Evolutionary conservation across 1,284 basidiomycete genomes (phyloP), one percentile per base, ranked within the genome.

Genomic region (Trametes hirsuta): DNA sequence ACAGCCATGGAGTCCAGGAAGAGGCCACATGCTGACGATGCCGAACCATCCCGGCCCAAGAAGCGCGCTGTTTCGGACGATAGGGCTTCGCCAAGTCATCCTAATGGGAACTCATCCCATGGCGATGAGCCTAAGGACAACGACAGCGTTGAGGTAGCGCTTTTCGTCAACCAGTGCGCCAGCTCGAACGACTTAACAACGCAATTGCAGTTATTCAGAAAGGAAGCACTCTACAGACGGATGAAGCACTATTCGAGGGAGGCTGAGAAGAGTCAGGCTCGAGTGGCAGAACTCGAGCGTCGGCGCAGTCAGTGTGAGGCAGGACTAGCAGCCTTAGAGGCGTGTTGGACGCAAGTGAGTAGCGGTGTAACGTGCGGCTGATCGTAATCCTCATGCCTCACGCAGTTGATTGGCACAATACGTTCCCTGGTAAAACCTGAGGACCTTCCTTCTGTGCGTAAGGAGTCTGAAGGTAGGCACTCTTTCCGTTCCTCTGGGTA

Each of bases 171-270:
- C 65, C 93, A 89, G 76, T 81, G 21, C 90, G 90, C 73, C 30
- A 14, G 39, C 11, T 14, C 18, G 24, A n/a, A 14, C 25, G 12
- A 14, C 49, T 55, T 21, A 55, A 45, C 11, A 36, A 18, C 1
- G 6, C 12, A 1, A 8, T n/a, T 47, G 25, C 34, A 74, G 73
- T 50, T 69, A 51, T 74, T 73, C 58, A 88, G 93, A 61, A 97
- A 98, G 76, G 94, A 96, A 72, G 95, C 95, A 44, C 91, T 98
- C 53, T 97, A 88, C 74, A 84, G 95, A 49, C 84, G 94, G 63
- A 95, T 98, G 94, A 90, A 85, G 70, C 87, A 95, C 69, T 96
- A 97, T 74, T 88, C 90, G 53, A 85, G 94, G 59, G 89, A 94
- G 75, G 83, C 88, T 71, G 86, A 91, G 68, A 85, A 88, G 50